These are phyloP conservation scores for Yarrowia hollandica DNA, from an alignment of 805 yeast species.

Conservation along the genomic window DNA sequence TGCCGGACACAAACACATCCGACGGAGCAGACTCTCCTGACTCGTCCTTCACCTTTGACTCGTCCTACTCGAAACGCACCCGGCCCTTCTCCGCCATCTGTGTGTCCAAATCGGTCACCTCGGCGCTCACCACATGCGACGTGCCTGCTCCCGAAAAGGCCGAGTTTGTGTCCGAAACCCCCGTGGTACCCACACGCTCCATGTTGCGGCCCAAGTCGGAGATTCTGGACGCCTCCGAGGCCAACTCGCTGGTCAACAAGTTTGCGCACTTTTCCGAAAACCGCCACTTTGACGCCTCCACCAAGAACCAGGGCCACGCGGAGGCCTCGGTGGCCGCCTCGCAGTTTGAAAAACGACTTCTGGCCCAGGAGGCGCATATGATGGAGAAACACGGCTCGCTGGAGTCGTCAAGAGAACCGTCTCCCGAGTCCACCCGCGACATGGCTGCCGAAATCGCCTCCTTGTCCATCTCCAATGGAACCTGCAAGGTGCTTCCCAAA, in stretches of 20 bases:
- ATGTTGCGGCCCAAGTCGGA: not conserved
- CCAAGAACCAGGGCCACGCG: too few species aligned
- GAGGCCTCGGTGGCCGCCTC: not conserved
- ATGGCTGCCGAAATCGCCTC: slow-evolving; percentile 15
- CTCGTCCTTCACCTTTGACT: slow-evolving; percentile 20
- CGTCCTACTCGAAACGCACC: slow-evolving; percentile 2
- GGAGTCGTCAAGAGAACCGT: not conserved
- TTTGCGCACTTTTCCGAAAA: slow-evolving; percentile 1
- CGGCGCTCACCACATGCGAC: not conserved
- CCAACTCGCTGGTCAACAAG: not conserved
- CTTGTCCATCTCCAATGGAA: slow-evolving; percentile 7
- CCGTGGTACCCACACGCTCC: not conserved
- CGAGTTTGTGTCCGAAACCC: not conserved
- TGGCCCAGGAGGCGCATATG: slow-evolving; percentile 11
- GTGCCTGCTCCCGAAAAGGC: slow-evolving; percentile 25
- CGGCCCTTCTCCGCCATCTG: slow-evolving; percentile 7
- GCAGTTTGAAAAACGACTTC: not conserved
- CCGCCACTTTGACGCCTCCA: not conserved
- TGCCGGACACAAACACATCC: not conserved
- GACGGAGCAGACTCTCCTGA: not conserved
- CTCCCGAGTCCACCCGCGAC: not conserved
- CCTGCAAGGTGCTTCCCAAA: slow-evolving; percentile 20
- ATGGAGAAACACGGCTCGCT: not conserved
- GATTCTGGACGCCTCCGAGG: slow-evolving; percentile 7
- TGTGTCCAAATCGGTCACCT: not conserved